Conservation (phyloP, 2,329 filamentous ascomycete species). For the Xylaria polymorpha region DNA sequence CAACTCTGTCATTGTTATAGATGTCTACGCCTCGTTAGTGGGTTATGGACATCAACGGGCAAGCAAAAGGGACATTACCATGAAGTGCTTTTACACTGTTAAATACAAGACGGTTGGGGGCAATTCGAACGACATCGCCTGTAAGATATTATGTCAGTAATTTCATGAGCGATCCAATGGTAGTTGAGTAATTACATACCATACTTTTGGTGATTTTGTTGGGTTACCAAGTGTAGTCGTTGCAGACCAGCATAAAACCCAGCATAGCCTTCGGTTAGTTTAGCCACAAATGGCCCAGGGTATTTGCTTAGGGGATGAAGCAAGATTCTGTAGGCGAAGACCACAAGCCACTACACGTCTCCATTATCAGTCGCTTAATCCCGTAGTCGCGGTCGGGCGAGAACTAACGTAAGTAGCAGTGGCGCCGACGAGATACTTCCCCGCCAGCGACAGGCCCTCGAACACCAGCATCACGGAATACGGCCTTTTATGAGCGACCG, state of each 20-base stretch:
- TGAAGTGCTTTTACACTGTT: constrained; percentile 35
- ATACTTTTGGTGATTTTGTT: constrained; percentile 35
- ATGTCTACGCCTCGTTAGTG: constrained; percentile 37
- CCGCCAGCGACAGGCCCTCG: constrained; percentile 15
- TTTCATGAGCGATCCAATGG: neutral
- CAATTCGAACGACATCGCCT: constrained; percentile 35
- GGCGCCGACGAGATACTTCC: constrained; percentile 26
- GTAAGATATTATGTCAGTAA: neutral
- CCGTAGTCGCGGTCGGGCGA: neutral
- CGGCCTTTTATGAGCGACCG: neutral
- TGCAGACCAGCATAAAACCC: constrained; percentile 31
- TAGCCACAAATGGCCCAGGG: constrained; percentile 37
- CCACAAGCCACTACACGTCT: constrained; percentile 33
- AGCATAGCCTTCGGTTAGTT: constrained; percentile 34
- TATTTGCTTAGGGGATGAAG: constrained; percentile 37
- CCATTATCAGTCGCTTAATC: constrained; percentile 19
- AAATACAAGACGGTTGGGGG: constrained; percentile 39
- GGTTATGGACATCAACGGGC: neutral
- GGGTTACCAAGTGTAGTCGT: constrained; percentile 34
- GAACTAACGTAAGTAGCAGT: constrained; percentile 33
- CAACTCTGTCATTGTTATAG: constrained; percentile 38
- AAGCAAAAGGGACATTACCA: constrained; percentile 21
- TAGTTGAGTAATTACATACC: constrained; percentile 28
- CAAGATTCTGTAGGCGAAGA: constrained; percentile 34
- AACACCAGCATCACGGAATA: constrained; percentile 21